Evolutionary conservation across 1,284 basidiomycete genomes (phyloP).

Genomic region (Puccinia coronata): DNA sequence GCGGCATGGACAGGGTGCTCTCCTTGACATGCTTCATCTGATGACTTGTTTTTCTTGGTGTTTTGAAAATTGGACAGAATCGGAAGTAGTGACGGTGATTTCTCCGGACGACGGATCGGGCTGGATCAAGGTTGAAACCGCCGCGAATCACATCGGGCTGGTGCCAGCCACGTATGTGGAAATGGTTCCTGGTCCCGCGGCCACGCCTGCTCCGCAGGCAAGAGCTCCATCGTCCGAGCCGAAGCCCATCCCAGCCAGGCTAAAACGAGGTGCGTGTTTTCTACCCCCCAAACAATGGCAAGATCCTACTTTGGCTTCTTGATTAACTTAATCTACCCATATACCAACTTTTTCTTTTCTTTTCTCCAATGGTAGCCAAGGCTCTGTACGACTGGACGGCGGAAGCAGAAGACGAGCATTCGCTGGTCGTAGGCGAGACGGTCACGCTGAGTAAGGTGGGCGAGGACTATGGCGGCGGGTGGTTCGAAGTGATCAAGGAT

Average conservation of each 20-base stretch:
- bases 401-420: constrained; percentile 70
- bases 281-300: constrained; percentile 10
- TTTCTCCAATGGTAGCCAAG: constrained; percentile 65
- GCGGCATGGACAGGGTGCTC: too few species aligned
- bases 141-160: constrained; percentile 67
- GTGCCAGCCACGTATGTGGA: constrained; percentile 76
- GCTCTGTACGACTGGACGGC: constrained; percentile 71
- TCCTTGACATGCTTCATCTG: too few species aligned
- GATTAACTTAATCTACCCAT: too few species aligned
- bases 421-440: constrained; percentile 66
- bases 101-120: constrained; percentile 79
- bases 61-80: constrained; percentile 63
- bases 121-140: constrained; percentile 74
- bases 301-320: too few species aligned
- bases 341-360: too few species aligned
- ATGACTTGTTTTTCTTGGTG: too few species aligned
- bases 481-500: constrained; percentile 41
- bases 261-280: constrained; percentile 63
- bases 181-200: constrained; percentile 52
- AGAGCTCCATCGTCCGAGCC: not conserved
- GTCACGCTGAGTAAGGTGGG: constrained; percentile 65
- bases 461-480: constrained; percentile 52
- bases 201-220: not conserved
- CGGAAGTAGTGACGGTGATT: constrained; percentile 65
- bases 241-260: not conserved